phyloP scores from a whole-genome alignment of 23 red algal genomes.

The Gracilariopsis chorda region DNA sequence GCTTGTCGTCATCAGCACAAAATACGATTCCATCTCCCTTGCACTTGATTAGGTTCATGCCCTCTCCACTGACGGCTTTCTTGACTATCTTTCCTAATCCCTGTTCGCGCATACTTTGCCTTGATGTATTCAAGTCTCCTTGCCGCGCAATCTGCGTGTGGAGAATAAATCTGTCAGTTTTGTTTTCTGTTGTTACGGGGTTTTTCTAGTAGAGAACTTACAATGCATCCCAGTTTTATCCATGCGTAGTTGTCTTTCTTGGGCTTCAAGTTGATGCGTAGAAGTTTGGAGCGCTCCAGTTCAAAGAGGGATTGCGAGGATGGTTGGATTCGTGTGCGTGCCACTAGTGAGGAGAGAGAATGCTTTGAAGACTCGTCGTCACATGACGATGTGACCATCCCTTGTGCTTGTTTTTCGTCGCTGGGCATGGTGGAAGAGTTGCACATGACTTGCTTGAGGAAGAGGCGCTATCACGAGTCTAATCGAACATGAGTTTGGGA shows the following conservation, averaged over 20 bases:
- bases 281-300: neutral
- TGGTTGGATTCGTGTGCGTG: neutral
- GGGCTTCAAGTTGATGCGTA: neutral
- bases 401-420: too few relatives aligned
- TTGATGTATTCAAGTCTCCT: neutral
- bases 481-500: too few relatives aligned
- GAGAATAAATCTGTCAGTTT: neutral
- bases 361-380: too few relatives aligned
- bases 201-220: neutral
- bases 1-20: constrained; percentile 6
- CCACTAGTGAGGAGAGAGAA: too few relatives aligned
- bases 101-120: neutral
- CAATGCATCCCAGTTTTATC: constrained; percentile 7
- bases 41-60: constrained; percentile 22
- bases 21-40: constrained; percentile 14
- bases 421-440: too few relatives aligned
- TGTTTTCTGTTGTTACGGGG: neutral
- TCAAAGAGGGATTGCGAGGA: too few relatives aligned
- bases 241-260: neutral
- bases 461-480: too few relatives aligned
- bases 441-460: too few relatives aligned
- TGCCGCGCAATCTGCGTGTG: neutral
- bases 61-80: constrained; percentile 4
- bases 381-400: too few relatives aligned
- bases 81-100: neutral